Base-by-base conservation (phyloP, 345 rosid species). In the Eucalyptus pauciflora region DNA sequence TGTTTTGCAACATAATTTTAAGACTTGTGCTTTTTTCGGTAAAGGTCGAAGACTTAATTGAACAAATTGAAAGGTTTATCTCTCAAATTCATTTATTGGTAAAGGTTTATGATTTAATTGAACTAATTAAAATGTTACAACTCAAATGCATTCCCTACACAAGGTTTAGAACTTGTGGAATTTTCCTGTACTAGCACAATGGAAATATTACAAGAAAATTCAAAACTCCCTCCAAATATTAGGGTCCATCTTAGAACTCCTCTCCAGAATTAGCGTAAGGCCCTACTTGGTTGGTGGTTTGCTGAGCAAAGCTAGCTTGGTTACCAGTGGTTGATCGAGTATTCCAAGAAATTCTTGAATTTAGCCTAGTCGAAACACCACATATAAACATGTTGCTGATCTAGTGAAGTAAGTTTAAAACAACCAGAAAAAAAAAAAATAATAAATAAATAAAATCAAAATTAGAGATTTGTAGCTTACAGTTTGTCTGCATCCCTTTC, bases 11-110 rank as follows among this genome's bases (percentile, higher is more conserved):
- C 13, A 56, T 4, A 56, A 56, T 0, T 56, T 56, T 56, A 8
- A 22, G 13, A 56, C 1, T 54, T 56, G 24, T 56, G 62, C 6
- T 0, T 56, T 56, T 56, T 56, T 4, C 0, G 3, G 0, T 22
- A 56, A 56, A 56, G 62, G 62, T 9, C 0, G 29, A 56, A 56
- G 27, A 56, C 62, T 24, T 56, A 56, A 8, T 9, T 0, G 12
- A 24, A 24, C 0, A 6, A 4, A 56, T 56, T 56, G 29, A 56
- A 56, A 56, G 1, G 12, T 56, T 56, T 56, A 22, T 0, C 62
- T 22, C 29, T 56, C 13, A 4, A 10, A 56, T 24, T 56, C 5
- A 56, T 56, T 56, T 56, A 56, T 56, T 22, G 0, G 0, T 24
- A 24, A 56, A 22, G 29, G 29, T 24, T 56, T 56, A 24, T 29